These are phyloP conservation scores for Xylaria polymorpha DNA, from an alignment of 2,329 filamentous ascomycete genomes.

Conservation along the genomic window DNA sequence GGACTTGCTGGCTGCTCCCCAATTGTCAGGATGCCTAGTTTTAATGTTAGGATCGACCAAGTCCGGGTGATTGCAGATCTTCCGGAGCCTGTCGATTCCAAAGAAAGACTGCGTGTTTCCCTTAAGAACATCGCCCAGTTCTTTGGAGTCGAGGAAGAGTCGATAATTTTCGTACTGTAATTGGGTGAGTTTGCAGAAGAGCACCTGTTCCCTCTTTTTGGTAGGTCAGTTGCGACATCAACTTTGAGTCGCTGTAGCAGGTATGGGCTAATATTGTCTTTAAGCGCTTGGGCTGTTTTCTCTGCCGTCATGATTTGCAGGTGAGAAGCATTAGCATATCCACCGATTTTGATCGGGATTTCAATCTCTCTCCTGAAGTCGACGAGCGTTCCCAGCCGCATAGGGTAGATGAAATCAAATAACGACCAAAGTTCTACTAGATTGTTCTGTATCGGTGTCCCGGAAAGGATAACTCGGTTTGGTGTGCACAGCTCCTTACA, in stretches of 20 bases:
- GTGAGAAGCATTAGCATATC: constrained; percentile 95
- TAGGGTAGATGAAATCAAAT: constrained; percentile 97
- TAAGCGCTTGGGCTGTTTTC: constrained; percentile 92
- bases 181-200: constrained; percentile 92
- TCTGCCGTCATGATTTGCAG: constrained; percentile 93
- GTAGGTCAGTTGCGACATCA: constrained; percentile 92
- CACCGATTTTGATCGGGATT: constrained; percentile 90
- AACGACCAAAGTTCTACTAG: constrained; percentile 57
- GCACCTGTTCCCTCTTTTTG: constrained; percentile 96
- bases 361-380: constrained; percentile 94
- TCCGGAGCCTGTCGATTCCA: constrained; percentile 90
- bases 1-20: constrained; percentile 81
- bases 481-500: constrained; percentile 93
- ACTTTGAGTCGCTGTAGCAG: constrained; percentile 91
- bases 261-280: constrained; percentile 93
- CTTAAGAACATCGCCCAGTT: constrained; percentile 84
- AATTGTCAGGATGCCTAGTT: constrained; percentile 74
- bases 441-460: constrained; percentile 71
- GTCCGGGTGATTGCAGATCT: constrained; percentile 98
- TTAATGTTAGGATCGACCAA: constrained; percentile 72
- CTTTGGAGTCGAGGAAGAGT: constrained; percentile 81
- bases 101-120: constrained; percentile 83
- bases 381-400: constrained; percentile 91
- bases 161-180: constrained; percentile 84
- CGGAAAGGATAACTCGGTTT: constrained; percentile 92